phyloP scores from a whole-genome alignment of 2,329 filamentous ascomycete genomes.

The Aspergillus phoenicis region DNA sequence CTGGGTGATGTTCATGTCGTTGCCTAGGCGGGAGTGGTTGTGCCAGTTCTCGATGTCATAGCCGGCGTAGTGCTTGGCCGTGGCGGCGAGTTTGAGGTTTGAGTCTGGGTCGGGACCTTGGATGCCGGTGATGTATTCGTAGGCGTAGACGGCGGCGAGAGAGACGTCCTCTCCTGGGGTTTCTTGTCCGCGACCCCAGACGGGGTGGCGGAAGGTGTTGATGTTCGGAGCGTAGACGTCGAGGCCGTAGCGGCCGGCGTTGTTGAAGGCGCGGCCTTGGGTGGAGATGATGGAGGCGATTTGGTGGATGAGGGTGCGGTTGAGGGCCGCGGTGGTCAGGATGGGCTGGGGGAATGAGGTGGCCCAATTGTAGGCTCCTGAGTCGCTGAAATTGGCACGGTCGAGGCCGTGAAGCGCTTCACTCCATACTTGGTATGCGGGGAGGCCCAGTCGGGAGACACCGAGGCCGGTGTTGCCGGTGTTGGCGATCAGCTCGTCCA shows the following conservation, averaged over 20 bases:
- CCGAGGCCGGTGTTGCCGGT: conserved; percentile 54
- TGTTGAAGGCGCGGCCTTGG: conserved; percentile 67
- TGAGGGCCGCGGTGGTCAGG: conserved; percentile 63
- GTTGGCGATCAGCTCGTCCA: conserved; percentile 59
- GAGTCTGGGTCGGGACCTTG: conserved; percentile 50
- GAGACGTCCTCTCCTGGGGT: conserved; percentile 62
- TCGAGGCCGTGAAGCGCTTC: conserved; percentile 64
- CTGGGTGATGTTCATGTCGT: conserved; percentile 57
- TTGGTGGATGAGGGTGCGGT: conserved; percentile 61
- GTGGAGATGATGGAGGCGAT: conserved; percentile 59
- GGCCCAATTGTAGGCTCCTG: conserved; percentile 59
- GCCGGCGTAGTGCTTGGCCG: conserved; percentile 62
- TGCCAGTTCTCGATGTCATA: conserved; percentile 59
- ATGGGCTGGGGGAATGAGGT: conserved; percentile 70
- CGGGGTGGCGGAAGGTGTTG: conserved; percentile 65
- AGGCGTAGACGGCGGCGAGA: conserved; percentile 53
- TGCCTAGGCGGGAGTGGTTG: conserved; percentile 51
- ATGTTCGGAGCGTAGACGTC: conserved; percentile 62
- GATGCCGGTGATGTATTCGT: conserved; percentile 57
- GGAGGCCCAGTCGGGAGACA: conserved; percentile 58
- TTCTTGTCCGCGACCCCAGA: conserved; percentile 65
- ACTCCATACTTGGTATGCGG: conserved; percentile 63
- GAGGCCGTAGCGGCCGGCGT: conserved; percentile 52
- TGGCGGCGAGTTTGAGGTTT: conserved; percentile 49
- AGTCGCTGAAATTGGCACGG: conserved; percentile 58